Evolutionary conservation across 257 asterid genomes (phyloP).

Genomic region (Gentiana dahurica): DNA sequence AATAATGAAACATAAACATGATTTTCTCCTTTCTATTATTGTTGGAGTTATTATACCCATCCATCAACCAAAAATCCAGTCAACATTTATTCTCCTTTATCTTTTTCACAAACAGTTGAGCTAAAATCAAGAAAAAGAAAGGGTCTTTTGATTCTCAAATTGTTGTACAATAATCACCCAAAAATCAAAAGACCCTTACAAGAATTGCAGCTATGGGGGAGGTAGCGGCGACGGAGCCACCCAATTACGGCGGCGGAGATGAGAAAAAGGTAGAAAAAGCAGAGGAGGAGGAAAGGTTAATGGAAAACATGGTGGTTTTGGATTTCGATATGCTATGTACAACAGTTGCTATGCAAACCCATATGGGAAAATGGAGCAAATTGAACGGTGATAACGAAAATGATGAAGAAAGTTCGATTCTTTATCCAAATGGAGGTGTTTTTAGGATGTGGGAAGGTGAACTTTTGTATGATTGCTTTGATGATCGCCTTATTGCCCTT

Average conservation of each 20-base stretch:
- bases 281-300: constrained; percentile 41
- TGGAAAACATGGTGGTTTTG: constrained; percentile 52
- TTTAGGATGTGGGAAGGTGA: constrained; percentile 98
- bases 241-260: constrained; percentile 8
- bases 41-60: no score
- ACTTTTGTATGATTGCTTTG: constrained; percentile 60
- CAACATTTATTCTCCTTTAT: no score
- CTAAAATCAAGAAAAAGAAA: no score
- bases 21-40: no score
- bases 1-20: no score
- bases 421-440: constrained; percentile 39
- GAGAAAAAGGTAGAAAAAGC: constrained; percentile 19
- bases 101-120: no score
- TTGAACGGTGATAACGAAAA: constrained; percentile 18
- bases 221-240: constrained; percentile 24
- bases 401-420: constrained; percentile 18
- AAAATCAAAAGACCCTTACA: no score
- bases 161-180: no score
- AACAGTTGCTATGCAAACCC: constrained; percentile 74
- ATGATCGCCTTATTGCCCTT: constrained; percentile 63
- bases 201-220: constrained; percentile 15
- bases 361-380: constrained; percentile 60
- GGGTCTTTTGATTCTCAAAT: no score
- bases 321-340: constrained; percentile 89
- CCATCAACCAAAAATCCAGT: no score